A percentile compares a stretch with the other conserved stretches of the same genome.
These are phyloP conservation scores for Neoscytalidium dimidiatum DNA, from an alignment of 2,329 filamentous ascomycete genomes.

Conservation along the genomic window DNA sequence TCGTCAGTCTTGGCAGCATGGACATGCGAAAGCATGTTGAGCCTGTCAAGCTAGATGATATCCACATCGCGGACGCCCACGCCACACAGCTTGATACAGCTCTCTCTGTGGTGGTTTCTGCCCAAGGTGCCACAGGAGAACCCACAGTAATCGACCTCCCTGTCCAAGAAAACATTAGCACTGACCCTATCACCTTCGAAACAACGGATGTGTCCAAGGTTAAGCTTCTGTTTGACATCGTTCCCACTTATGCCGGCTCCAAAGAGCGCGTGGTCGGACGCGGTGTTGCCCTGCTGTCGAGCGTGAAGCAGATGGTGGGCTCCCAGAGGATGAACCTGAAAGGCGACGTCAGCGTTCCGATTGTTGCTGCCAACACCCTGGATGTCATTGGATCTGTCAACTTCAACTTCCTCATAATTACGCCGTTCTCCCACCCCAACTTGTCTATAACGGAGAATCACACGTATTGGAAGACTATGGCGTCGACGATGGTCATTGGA, in stretches of 20 bases:
- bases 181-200: slow-evolving; percentile 89
- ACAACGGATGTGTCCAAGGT: slow-evolving; percentile 77
- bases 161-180: slow-evolving; percentile 89
- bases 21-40: slow-evolving; percentile 81
- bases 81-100: slow-evolving; percentile 93
- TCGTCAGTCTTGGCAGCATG: slow-evolving; percentile 94
- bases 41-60: slow-evolving; percentile 83
- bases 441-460: slow-evolving; percentile 89
- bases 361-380: slow-evolving; percentile 76
- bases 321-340: slow-evolving; percentile 88
- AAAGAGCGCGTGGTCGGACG: slow-evolving; percentile 83
- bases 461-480: slow-evolving; percentile 94
- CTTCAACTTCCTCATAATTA: slow-evolving; percentile 96
- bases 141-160: slow-evolving; percentile 88
- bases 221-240: slow-evolving; percentile 89
- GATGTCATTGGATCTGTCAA: slow-evolving; percentile 94
- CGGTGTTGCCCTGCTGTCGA: slow-evolving; percentile 83
- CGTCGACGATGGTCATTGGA: slow-evolving; percentile 80
- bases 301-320: slow-evolving; percentile 79
- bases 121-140: slow-evolving; percentile 81
- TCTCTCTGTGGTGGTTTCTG: slow-evolving; percentile 86
- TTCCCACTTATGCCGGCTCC: slow-evolving; percentile 87
- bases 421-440: slow-evolving; percentile 89
- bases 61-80: slow-evolving; percentile 85
- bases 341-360: slow-evolving; percentile 88